Evolutionary conservation across 73 alveolate genomes (phyloP).

Genomic region (Tetrahymena malaccensis): DNA sequence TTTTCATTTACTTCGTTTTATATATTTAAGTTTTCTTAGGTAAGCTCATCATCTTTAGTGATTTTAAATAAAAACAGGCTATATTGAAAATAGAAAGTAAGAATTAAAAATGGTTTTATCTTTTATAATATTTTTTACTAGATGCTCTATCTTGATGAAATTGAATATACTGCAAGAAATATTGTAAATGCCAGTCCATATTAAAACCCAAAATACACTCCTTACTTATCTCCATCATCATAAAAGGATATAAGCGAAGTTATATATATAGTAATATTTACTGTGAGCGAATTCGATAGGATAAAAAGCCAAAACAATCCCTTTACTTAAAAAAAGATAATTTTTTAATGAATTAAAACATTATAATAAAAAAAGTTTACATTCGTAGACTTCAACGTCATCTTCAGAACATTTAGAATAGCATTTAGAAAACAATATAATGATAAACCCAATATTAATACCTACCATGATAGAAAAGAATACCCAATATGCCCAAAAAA

Average conservation of each 20-base stretch:
- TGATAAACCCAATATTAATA: not conserved
- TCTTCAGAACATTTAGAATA: not conserved
- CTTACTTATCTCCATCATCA: not conserved
- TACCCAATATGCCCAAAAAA: not conserved
- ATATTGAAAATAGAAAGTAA: not conserved
- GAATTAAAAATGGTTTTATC: not conserved
- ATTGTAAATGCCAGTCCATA: not conserved
- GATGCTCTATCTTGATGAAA: not conserved
- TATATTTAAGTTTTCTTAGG: not conserved
- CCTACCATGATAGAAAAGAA: not conserved
- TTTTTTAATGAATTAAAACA: not conserved
- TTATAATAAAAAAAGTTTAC: not conserved
- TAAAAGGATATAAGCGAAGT: not conserved
- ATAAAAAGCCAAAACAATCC: not conserved
- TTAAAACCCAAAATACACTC: not conserved
- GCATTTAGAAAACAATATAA: not conserved
- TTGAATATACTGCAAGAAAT: not conserved
- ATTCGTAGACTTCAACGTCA: not conserved
- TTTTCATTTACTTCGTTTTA: not conserved
- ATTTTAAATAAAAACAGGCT: not conserved
- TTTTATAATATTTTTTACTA: not conserved
- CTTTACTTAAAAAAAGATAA: not conserved
- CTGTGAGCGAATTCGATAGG: not conserved
- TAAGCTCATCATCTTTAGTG: not conserved
- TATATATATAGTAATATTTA: not conserved